Evolutionary conservation across 495 filamentous ascomycete species (phyloP), one percentile per base, ranked within the genome.

Genomic region (Margaritispora aquatica): DNA sequence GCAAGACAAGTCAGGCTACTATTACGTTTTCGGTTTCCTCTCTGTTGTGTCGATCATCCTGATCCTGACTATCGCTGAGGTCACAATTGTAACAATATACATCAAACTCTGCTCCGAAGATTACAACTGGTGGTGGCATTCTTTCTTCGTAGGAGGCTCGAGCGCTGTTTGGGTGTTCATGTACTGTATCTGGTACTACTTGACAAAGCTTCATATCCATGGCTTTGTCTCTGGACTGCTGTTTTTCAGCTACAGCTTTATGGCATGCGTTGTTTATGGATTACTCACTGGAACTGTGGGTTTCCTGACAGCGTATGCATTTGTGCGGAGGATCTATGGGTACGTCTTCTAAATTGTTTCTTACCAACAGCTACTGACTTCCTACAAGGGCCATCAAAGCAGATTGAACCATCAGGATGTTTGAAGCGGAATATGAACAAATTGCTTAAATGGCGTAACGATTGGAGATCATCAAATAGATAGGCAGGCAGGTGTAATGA

Each of bases 101-200:
- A 84, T 88, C 48, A 87, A 89, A 69, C 82, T 97, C 22, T 96
- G 92, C 73, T 75, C 83, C 11, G 92, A 92, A 84, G 93, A 96
- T 69, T 90, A 96, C 71, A 81, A 94, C 69, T 97, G 92, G 92
- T 95, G 89, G 90, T 96, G 91, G 91, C 88, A 90, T 68, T 90
- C 87, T 62, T 94, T 97, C 75, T 71, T 91, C 36, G 82, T 92
- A 17, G 92, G 92, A 44, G 87, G 86, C 53, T 86, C 87, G 64
- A 88, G 84, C 62, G 83, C 87, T 1, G 71, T 90, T 60, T 97
- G 92, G 92, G 84, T 97, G 38, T 95, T 93, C 68, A 66, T 82
- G 38, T 96, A 96, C 71, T 89, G 88, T 66, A 75, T 87, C 47
- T 96, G 88, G 85, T 97, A 95, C 73, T 96, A 90, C 73, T 80